phyloP scores from a whole-genome alignment of 306 rosid genomes.

The Pyrus communis region DNA sequence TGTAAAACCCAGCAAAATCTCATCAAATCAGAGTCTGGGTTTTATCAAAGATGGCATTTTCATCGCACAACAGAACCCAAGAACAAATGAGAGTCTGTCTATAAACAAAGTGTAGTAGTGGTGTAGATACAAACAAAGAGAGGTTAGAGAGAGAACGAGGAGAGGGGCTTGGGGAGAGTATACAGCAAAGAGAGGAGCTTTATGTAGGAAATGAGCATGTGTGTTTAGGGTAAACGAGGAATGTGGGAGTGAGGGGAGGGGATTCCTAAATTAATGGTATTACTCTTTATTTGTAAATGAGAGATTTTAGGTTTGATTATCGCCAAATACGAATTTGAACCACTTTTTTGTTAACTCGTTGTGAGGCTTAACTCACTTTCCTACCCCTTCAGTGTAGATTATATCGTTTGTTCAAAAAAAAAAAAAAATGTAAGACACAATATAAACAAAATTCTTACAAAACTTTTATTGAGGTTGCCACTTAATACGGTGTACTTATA shows the following conservation, averaged over 20 bases:
- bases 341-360: too few species aligned
- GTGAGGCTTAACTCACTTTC: too few species aligned
- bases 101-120: background rate
- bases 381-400: too few species aligned
- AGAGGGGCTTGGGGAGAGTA: background rate
- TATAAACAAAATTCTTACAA: background rate
- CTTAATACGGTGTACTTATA: background rate
- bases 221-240: slow-evolving; percentile 45
- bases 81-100: background rate
- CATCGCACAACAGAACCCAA: slow-evolving; percentile 22
- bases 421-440: too few species aligned
- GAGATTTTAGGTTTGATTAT: accelerated
- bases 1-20: slow-evolving; percentile 27
- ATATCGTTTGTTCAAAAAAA: too few species aligned
- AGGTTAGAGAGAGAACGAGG: slow-evolving; percentile 2
- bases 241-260: slow-evolving; percentile 13
- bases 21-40: slow-evolving; percentile 30
- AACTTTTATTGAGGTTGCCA: background rate
- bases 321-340: too few species aligned
- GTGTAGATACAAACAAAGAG: slow-evolving; percentile 4
- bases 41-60: slow-evolving; percentile 24
- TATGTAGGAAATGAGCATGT: slow-evolving; percentile 36
- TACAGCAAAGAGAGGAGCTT: slow-evolving; percentile 22
- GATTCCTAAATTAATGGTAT: background rate
- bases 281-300: too few species aligned